Conservation (phyloP, 768 basidiomycete genomes). For the Lepiota brunneoincarnata region DNA sequence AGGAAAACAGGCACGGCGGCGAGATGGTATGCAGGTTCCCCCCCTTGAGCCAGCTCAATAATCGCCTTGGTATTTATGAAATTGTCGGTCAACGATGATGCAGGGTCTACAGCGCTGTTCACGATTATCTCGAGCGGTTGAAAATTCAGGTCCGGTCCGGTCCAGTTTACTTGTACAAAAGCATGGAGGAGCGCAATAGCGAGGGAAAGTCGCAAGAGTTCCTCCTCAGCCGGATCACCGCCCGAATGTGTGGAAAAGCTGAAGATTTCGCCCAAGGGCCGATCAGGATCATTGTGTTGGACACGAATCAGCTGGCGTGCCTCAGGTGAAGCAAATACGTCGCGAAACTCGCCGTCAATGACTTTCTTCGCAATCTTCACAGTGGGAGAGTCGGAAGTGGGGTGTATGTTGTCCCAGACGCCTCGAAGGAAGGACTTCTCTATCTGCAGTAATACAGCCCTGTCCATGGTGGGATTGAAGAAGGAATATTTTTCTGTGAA, state of each 20-base stretch:
- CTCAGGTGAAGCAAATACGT: slow-evolving; percentile 43
- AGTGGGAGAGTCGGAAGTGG: slow-evolving; percentile 20
- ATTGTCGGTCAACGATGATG: slow-evolving; percentile 37
- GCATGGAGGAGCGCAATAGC: slow-evolving; percentile 83
- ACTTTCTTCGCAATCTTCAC: slow-evolving; percentile 50
- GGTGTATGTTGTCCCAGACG: slow-evolving; percentile 29
- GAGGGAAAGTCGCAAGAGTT: slow-evolving; percentile 57
- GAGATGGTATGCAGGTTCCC: slow-evolving; percentile 97
- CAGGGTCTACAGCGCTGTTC: slow-evolving; percentile 20
- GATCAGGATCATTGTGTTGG: slow-evolving; percentile 24
- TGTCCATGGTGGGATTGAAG: slow-evolving; percentile 7
- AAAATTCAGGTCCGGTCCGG: slow-evolving; percentile 82
- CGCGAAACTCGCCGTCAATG: slow-evolving; percentile 57
- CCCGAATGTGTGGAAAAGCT: slow-evolving; percentile 17
- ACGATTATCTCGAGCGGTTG: slow-evolving; percentile 40
- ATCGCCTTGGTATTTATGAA: slow-evolving; percentile 64
- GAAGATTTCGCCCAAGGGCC: slow-evolving; percentile 37
- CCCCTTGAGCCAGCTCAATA: slow-evolving; percentile 74
- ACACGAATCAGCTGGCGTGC: slow-evolving; percentile 39
- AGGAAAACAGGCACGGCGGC: slow-evolving; percentile 66
- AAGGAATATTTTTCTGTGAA: background rate
- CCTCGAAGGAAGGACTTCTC: slow-evolving; percentile 62
- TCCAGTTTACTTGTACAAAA: slow-evolving; percentile 95
- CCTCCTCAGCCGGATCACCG: slow-evolving; percentile 39
- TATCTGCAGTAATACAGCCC: slow-evolving; percentile 26